Percentiles rank a stretch among this genome's conserved stretches.
phyloP scores from a whole-genome alignment of 1,284 basidiomycete genomes.

The Coniophora puteana region DNA sequence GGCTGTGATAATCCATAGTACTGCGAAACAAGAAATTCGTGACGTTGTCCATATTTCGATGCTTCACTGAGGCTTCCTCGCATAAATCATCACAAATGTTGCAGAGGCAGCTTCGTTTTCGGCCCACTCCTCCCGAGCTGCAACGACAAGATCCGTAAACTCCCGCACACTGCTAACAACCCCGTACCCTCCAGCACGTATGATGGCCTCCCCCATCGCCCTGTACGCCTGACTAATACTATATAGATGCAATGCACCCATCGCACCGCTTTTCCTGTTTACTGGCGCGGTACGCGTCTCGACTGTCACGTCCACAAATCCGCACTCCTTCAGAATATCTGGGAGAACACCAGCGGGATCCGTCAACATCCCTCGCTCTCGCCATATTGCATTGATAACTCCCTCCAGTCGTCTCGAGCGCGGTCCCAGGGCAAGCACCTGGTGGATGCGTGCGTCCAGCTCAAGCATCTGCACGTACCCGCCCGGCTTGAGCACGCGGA shows the following conservation, averaged over 20 bases:
- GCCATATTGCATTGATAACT: too few species aligned
- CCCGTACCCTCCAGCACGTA: constrained; percentile 9
- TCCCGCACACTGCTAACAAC: constrained; percentile 10
- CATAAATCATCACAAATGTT: constrained; percentile 8
- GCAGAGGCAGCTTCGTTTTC: constrained; percentile 12
- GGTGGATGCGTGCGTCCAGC: too few species aligned
- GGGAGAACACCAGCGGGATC: too few species aligned
- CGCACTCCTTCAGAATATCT: constrained; percentile 15
- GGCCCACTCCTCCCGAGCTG: constrained; percentile 19
- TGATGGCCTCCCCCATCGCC: constrained; percentile 14
- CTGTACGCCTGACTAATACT: constrained; percentile 12
- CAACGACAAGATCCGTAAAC: constrained; percentile 13
- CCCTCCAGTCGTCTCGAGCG: too few species aligned
- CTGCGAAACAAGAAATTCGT: too few species aligned
- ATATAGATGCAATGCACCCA: constrained; percentile 11
- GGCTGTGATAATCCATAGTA: too few species aligned
- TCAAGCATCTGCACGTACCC: constrained; percentile 28
- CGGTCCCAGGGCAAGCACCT: too few species aligned
- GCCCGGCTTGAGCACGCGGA: constrained; percentile 25
- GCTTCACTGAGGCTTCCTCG: constrained; percentile 25
- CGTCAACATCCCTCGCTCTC: too few species aligned
- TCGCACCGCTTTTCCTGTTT: constrained; percentile 17
- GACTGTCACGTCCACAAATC: constrained; percentile 15
- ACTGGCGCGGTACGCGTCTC: constrained; percentile 13
- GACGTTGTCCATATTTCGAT: too few species aligned